A percentile compares a stretch with the other conserved stretches of the same genome.
These are phyloP conservation scores for Filobasidium uniguttulatum DNA, from an alignment of 1,284 basidiomycete species.

Conservation along the genomic window DNA sequence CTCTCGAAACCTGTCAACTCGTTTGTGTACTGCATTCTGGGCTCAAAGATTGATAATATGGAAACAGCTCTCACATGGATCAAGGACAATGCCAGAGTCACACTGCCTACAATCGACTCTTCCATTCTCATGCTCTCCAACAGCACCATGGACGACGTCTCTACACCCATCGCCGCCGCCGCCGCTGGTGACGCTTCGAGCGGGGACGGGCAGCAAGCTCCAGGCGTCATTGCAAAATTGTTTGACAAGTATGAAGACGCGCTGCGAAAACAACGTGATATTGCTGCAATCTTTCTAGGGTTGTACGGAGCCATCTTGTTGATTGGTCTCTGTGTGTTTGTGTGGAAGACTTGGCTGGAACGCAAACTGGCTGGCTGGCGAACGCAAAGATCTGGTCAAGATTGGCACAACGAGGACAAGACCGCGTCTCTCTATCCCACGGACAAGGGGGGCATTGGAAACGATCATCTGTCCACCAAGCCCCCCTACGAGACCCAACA, in stretches of 20 bases:
- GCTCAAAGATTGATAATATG: conserved; percentile 71
- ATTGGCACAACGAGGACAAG: background rate
- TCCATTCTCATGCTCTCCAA: conserved; percentile 62
- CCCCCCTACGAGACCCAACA: too few species aligned
- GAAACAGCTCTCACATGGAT: conserved; percentile 83
- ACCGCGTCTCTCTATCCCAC: too few species aligned
- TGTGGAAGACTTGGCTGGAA: conserved; percentile 23
- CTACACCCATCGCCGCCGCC: conserved; percentile 60
- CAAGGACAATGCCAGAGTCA: conserved; percentile 66
- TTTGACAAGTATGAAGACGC: conserved; percentile 57
- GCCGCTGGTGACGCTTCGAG: conserved; percentile 47
- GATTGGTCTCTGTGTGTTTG: conserved; percentile 24
- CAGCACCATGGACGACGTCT: conserved; percentile 55
- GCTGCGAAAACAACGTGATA: conserved; percentile 62
- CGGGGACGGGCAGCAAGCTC: conserved; percentile 32
- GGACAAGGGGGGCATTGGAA: too few species aligned
- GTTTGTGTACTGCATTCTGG: conserved; percentile 77
- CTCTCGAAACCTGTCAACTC: conserved; percentile 68
- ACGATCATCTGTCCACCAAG: too few species aligned
- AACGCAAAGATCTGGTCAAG: background rate
- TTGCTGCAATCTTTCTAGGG: conserved; percentile 67
- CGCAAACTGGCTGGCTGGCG: background rate
- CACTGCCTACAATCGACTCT: conserved; percentile 59
- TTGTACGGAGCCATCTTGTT: conserved; percentile 47
- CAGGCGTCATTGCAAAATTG: conserved; percentile 57